Evolutionary conservation across 2,329 filamentous ascomycete species (phyloP), one percentile per base, ranked within the genome.

Genomic region (Aspergillus tamarii): DNA sequence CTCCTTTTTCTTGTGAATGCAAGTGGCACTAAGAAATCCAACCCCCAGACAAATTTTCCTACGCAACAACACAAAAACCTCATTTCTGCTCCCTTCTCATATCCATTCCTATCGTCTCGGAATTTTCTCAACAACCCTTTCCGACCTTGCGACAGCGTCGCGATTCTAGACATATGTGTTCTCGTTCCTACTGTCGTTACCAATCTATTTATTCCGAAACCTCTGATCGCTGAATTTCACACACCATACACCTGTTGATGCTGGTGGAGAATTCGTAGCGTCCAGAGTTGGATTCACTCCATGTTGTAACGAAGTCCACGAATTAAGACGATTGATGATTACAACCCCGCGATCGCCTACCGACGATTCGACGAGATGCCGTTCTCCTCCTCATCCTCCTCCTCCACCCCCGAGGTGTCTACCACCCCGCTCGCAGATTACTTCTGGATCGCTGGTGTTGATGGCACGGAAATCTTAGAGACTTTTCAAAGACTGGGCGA

Each of bases 371-470:
- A 66, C 69, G 72, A 63, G 64, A 78, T 80, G 73, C 72, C 70
- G 36, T 69, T 74, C 57, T 67, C 70, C 53, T 68, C 75, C 34
- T 36, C 32, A 55, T 62, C 70, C 45, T 65, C 60, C 21, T 62
- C 70, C 46, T 62, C 74, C 53, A 53, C 76, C 50, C 69, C 77
- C 60, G 80, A 84, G 64, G 70, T 76, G 61, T 79, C 81, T 54
- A 81, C 82, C 64, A 81, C 81, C 60, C 87, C 87, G 61, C 84
- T 89, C 60, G 87, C 87, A 71, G 87, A 89, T 76, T 88, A 87
- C 76, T 89, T 89, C 76, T 89, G 88, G 83, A 89, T 89, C 58
- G 77, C 80, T 59, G 82, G 82, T 61, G 76, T 84, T 41, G 82
- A 84, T 71, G 80, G 81, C 45, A 72, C 80, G 14, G 81, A 83